Evolutionary conservation across 129 eudicot genomes (phyloP).

Genomic region (Artemisia argyi): DNA sequence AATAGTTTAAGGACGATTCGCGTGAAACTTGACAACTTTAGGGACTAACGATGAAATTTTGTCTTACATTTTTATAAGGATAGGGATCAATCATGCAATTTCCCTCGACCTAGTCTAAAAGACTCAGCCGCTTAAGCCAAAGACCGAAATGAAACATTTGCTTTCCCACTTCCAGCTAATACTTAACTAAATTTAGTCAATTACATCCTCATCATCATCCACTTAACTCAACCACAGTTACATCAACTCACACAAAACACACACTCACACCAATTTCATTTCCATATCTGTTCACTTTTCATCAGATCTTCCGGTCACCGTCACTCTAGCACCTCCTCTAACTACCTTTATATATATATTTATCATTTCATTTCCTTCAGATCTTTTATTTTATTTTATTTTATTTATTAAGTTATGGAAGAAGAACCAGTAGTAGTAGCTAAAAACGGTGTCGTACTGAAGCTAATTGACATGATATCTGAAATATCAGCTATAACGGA

Average conservation of each 20-base stretch:
- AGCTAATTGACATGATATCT: constrained; percentile 51
- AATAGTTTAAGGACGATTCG: too few species aligned
- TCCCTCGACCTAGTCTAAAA: background rate
- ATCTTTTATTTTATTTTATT: constrained; percentile 9
- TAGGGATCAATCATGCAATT: too few species aligned
- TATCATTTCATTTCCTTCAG: background rate
- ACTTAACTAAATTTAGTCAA: constrained; percentile 25
- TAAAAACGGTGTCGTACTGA: constrained; percentile 46
- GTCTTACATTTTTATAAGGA: too few species aligned
- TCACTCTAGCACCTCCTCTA: background rate
- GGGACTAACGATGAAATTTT: too few species aligned
- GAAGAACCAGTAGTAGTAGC: constrained; percentile 41
- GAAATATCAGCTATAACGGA: constrained; percentile 67
- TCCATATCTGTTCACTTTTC: constrained; percentile 27
- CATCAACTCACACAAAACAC: constrained; percentile 20
- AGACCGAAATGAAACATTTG: background rate
- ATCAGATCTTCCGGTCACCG: constrained; percentile 23
- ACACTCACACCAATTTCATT: constrained; percentile 9
- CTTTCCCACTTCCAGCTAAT: constrained; percentile 37
- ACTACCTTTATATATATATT: background rate
- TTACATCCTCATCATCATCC: background rate
- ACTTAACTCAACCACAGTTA: constrained; percentile 37
- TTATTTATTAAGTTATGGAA: constrained; percentile 27
- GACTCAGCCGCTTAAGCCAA: constrained; percentile 19
- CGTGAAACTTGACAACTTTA: too few species aligned